These are phyloP conservation scores for Moesziomyces antarcticus DNA, from an alignment of 1,284 basidiomycete species.

Conservation along the genomic window DNA sequence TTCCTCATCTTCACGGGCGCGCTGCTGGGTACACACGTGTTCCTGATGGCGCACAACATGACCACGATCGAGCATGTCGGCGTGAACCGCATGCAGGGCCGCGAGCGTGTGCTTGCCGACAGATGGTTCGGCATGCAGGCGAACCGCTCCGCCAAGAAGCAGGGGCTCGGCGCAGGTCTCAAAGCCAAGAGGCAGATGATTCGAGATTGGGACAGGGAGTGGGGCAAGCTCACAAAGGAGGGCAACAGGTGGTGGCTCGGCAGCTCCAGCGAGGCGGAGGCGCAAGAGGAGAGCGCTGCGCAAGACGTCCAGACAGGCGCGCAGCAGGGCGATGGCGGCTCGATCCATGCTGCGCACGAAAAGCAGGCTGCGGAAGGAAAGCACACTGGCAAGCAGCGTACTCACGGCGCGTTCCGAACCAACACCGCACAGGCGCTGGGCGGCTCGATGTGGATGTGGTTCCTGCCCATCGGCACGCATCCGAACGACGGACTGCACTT, in stretches of 20 bases:
- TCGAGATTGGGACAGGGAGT: constrained; percentile 77
- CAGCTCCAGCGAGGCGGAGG: constrained; percentile 13
- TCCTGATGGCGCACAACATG: constrained; percentile 75
- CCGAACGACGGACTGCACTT: constrained; percentile 34
- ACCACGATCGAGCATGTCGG: constrained; percentile 82
- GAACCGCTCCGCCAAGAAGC: constrained; percentile 7
- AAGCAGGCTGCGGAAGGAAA: not conserved
- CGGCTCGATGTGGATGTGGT: constrained; percentile 4
- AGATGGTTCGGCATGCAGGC: constrained; percentile 41
- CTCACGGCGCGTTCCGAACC: constrained; percentile 13
- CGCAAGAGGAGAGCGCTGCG: not conserved
- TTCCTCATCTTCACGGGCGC: constrained; percentile 78
- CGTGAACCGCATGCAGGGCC: constrained; percentile 73
- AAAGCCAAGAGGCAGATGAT: constrained; percentile 35
- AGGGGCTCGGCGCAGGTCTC: constrained; percentile 58
- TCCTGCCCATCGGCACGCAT: constrained; percentile 27
- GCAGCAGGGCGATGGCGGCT: not conserved
- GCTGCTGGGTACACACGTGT: constrained; percentile 75
- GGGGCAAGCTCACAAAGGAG: constrained; percentile 78
- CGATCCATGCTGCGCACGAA: constrained; percentile 10
- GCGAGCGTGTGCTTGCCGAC: constrained; percentile 73
- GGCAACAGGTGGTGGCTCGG: constrained; percentile 87
- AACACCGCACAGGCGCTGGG: constrained; percentile 32
- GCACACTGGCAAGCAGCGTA: not conserved
- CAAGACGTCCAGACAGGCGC: not conserved